These are phyloP conservation scores for Hygrophoropsis aurantiaca DNA, from an alignment of 768 basidiomycete genomes.

Conservation along the genomic window DNA sequence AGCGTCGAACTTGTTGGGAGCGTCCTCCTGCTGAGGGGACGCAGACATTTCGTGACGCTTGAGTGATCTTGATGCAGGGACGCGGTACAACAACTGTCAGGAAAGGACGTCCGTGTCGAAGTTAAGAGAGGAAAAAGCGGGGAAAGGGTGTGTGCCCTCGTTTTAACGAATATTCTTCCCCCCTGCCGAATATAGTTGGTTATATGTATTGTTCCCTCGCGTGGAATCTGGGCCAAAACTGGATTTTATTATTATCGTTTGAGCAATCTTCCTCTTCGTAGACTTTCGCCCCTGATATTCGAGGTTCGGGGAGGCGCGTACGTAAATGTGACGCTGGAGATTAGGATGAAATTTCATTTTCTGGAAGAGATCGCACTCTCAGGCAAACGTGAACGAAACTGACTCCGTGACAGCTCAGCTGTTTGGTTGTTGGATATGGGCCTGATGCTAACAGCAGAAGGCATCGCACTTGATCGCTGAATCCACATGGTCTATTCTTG, in stretches of 20 bases:
- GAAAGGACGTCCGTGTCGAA: constrained; percentile 35
- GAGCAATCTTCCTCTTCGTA: constrained; percentile 49
- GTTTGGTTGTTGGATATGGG: constrained; percentile 6
- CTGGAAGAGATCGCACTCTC: constrained; percentile 23
- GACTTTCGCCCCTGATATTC: constrained; percentile 58
- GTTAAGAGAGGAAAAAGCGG: constrained; percentile 53
- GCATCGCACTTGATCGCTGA: constrained; percentile 5
- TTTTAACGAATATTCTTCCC: constrained; percentile 75
- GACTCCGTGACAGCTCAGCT: constrained; percentile 16
- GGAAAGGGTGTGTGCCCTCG: constrained; percentile 61
- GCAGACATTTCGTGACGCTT: constrained; percentile 52
- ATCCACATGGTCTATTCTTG: constrained; percentile 6
- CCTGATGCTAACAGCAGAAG: constrained; percentile 1
- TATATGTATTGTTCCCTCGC: constrained; percentile 67
- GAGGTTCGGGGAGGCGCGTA: constrained; percentile 47
- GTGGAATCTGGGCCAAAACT: constrained; percentile 58
- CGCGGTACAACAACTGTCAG: constrained; percentile 17
- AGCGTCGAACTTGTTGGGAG: constrained; percentile 56
- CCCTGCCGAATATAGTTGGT: constrained; percentile 69
- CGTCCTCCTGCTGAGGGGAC: constrained; percentile 57
- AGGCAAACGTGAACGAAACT: constrained; percentile 11
- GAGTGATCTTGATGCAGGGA: constrained; percentile 26
- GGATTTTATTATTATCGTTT: constrained; percentile 56
- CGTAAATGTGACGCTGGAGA: constrained; percentile 47
- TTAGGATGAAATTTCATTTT: constrained; percentile 37